Evolutionary conservation across 768 basidiomycete species (phyloP), one percentile per base, ranked within the genome.

Genomic region (Strobilomyces confusus): DNA sequence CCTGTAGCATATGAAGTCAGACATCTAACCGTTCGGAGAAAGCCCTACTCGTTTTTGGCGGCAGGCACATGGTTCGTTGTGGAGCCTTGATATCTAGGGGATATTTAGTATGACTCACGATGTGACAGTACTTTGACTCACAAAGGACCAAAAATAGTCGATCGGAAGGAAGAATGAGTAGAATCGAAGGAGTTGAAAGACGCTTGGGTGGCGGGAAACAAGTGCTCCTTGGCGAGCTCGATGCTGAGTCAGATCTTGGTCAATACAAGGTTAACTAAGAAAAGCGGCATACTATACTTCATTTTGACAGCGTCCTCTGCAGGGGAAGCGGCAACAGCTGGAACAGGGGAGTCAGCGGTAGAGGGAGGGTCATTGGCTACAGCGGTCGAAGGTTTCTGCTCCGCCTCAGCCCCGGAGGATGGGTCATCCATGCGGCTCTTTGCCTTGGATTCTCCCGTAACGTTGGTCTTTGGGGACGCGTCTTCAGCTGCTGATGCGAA

Each of bases 131-230:
- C 45, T 36, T 41, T 46, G 52, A 72, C 83, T 59, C 50, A 85
- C 85, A 85, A 63, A 48, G 82, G 81, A 20, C 83, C 84, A 58
- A 87, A 87, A 25, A 87, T 86, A 1, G 84, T 86, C n/a, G 79
- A 73, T 34, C 71, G 70, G 53, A 72, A 78, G 70, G 79, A 82
- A 9, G 64, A 61, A 4, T 69, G 52, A 15, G 49, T 11, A 1
- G 60, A 23, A n/a, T 38, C 51, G 53, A 67, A 63, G 49, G 64
- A 46, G 50, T 47, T 46, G 50, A 58, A 48, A 56, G 61, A 44
- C 30, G 62, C 55, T 30, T 62, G 58, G 8, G 62, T 58, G 11
- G 71, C 65, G n/a, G 79, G 80, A 59, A 80, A 80, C n/a, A 80
- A 54, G 7, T 71, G 75, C 26, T 78, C 73, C 58, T 75, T 79